Conservation (phyloP, 352 stramenopile species). For the Phytophthora pistaciae region DNA sequence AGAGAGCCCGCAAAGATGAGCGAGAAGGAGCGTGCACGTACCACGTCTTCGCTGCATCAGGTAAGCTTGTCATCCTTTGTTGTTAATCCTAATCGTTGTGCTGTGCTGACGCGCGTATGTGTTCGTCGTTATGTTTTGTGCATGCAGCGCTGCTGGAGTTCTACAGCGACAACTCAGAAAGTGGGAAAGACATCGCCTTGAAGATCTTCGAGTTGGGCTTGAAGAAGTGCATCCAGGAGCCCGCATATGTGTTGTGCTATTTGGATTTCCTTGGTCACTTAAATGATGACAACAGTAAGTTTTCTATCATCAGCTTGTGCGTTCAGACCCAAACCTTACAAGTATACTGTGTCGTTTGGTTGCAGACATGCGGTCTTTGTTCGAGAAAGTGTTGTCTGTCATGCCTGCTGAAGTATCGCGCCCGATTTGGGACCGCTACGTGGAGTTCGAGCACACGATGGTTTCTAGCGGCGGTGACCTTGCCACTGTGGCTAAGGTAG, state of each 20-base stretch:
- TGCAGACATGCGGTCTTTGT: constrained; percentile 89
- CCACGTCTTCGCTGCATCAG: constrained; percentile 84
- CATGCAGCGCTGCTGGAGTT: constrained; percentile 82
- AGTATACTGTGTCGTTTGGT: constrained; percentile 1
- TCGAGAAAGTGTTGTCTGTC: constrained; percentile 89
- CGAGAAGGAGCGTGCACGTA: constrained; percentile 85
- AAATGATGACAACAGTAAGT: constrained; percentile 92
- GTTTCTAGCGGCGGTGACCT: constrained; percentile 86
- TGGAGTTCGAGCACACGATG: constrained; percentile 90
- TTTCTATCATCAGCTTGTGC: neutral
- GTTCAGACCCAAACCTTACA: constrained; percentile 5
- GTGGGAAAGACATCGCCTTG: constrained; percentile 86
- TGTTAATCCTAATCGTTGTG: neutral
- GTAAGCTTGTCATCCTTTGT: constrained; percentile 38
- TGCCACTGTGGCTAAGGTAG: constrained; percentile 84
- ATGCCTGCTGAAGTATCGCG: constrained; percentile 85
- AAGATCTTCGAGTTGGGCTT: constrained; percentile 92
- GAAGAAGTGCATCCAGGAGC: constrained; percentile 91
- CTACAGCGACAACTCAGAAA: constrained; percentile 85
- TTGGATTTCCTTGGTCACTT: constrained; percentile 87
- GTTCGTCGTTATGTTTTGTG: constrained; percentile 8
- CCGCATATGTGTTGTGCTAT: constrained; percentile 86
- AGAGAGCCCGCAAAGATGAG: constrained; percentile 83
- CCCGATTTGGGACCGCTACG: constrained; percentile 89
- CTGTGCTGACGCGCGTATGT: constrained; percentile 5